These are phyloP conservation scores for Penicillium atrosanguineum DNA, from an alignment of 495 filamentous ascomycete genomes.

Conservation along the genomic window DNA sequence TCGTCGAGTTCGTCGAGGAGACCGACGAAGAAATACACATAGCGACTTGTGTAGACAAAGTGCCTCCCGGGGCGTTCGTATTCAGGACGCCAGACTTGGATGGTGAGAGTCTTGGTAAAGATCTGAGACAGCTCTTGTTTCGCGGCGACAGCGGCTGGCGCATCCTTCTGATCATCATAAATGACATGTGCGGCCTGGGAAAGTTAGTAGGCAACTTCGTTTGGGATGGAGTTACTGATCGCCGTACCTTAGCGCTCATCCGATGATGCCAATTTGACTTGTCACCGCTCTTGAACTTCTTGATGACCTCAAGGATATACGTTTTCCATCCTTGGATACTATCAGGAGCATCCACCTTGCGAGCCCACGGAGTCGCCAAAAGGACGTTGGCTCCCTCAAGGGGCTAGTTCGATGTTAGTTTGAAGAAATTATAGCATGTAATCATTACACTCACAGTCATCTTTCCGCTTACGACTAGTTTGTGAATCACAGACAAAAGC, in stretches of 20 bases:
- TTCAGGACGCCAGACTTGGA: constrained; percentile 96
- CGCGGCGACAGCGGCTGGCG: constrained; percentile 56
- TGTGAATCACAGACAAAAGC: constrained; percentile 81
- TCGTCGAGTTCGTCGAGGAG: constrained; percentile 77
- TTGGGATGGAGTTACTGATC: background rate
- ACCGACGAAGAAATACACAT: constrained; percentile 74
- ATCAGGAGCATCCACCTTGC: constrained; percentile 45
- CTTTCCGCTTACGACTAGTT: constrained; percentile 57
- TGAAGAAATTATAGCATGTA: background rate
- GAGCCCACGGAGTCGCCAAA: constrained; percentile 54
- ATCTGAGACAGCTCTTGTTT: constrained; percentile 80
- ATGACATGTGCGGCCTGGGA: constrained; percentile 65
- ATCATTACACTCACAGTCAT: constrained; percentile 27
- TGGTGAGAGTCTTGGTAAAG: constrained; percentile 90
- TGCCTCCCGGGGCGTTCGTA: constrained; percentile 87
- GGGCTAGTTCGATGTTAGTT: constrained; percentile 30
- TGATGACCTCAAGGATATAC: constrained; percentile 71
- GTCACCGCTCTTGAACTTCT: constrained; percentile 75
- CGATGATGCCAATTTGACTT: constrained; percentile 98
- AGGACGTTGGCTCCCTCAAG: constrained; percentile 53
- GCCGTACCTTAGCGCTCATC: constrained; percentile 66
- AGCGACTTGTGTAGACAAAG: constrained; percentile 89
- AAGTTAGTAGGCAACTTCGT: constrained; percentile 11
- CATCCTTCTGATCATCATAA: constrained; percentile 54
- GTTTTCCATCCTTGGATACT: constrained; percentile 67